A percentile compares a stretch with the other conserved stretches of the same genome.
Evolutionary conservation across 1,284 basidiomycete genomes (phyloP).

Genomic region (Trametes sp.): DNA sequence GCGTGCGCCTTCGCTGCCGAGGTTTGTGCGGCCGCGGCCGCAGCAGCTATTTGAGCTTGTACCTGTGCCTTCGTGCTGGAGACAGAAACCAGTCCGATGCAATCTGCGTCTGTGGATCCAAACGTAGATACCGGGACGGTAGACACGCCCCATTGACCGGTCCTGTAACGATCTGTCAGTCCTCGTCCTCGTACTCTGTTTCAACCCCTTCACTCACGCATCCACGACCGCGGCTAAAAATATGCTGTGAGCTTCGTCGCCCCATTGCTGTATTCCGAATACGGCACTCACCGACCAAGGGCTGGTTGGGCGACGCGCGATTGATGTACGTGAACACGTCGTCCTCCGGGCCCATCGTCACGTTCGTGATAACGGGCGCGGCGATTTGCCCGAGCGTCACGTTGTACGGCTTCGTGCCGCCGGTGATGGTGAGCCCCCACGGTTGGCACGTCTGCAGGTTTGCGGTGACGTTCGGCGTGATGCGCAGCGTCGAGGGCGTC

Average conservation of each 20-base stretch:
- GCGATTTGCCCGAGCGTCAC: conserved; percentile 50
- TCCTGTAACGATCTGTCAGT: conserved; percentile 21
- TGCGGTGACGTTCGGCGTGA: conserved; percentile 52
- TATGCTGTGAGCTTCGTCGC: not conserved
- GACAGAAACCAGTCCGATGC: conserved; percentile 28
- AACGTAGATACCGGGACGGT: conserved; percentile 30
- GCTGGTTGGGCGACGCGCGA: conserved; percentile 48
- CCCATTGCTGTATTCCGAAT: too few relatives aligned
- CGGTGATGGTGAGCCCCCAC: conserved; percentile 54
- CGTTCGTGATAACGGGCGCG: conserved; percentile 52
- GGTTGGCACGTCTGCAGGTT: conserved; percentile 53
- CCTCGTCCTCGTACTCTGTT: not conserved
- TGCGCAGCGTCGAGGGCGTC: conserved; percentile 33
- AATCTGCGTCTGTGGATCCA: conserved; percentile 30
- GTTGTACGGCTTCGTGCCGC: conserved; percentile 56
- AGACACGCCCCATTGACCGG: conserved; percentile 38
- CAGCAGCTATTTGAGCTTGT: conserved; percentile 20
- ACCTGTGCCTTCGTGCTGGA: conserved; percentile 32
- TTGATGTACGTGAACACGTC: conserved; percentile 57
- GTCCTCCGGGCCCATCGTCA: conserved; percentile 48
- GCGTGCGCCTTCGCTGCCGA: conserved; percentile 23
- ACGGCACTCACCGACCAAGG: conserved; percentile 51
- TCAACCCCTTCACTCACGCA: conserved; percentile 28
- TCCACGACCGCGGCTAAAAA: conserved; percentile 34
- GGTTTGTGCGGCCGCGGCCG: conserved; percentile 16